A percentile compares a stretch with the other conserved stretches of the same genome.
These are phyloP conservation scores for Ogataea paradorogensis DNA, from an alignment of 805 yeast species.

Conservation along the genomic window DNA sequence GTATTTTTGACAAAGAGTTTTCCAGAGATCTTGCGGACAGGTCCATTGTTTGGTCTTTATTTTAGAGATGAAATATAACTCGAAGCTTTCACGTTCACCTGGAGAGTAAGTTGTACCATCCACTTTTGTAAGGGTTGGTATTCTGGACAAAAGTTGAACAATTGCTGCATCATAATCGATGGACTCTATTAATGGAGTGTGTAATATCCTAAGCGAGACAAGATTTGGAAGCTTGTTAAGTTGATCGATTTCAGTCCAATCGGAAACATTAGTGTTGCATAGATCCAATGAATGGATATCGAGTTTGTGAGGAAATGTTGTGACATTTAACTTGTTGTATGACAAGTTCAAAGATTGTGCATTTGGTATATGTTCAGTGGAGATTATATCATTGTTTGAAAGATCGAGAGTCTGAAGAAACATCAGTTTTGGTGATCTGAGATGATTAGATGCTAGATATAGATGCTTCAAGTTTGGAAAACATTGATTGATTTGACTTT, in stretches of 20 bases:
- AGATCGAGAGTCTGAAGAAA: constrained; percentile 14
- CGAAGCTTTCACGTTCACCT: constrained; percentile 58
- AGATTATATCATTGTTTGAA: constrained; percentile 41
- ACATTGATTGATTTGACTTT: constrained; percentile 1
- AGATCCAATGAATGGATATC: constrained; percentile 43
- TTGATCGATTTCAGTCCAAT: constrained; percentile 50
- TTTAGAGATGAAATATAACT: constrained; percentile 59
- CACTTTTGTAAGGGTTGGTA: constrained; percentile 37
- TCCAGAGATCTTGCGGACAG: constrained; percentile 40
- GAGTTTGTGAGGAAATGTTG: not conserved
- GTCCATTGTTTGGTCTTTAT: constrained; percentile 35
- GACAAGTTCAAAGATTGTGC: constrained; percentile 35
- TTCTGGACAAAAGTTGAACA: constrained; percentile 21
- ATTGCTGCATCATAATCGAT: constrained; percentile 18
- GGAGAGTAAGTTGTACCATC: constrained; percentile 54
- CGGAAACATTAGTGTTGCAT: constrained; percentile 43
- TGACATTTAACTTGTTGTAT: constrained; percentile 32
- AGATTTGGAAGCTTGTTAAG: constrained; percentile 43
- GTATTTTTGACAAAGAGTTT: constrained; percentile 36
- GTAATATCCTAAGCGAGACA: constrained; percentile 44
- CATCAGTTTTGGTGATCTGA: constrained; percentile 4
- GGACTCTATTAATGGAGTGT: constrained; percentile 47
- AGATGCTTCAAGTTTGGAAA: constrained; percentile 26
- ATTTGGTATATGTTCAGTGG: constrained; percentile 19
- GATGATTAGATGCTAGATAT: constrained; percentile 30